Conservation (phyloP, 345 rosid genomes). For the sweet orange (Citrus sinensis) region DNA sequence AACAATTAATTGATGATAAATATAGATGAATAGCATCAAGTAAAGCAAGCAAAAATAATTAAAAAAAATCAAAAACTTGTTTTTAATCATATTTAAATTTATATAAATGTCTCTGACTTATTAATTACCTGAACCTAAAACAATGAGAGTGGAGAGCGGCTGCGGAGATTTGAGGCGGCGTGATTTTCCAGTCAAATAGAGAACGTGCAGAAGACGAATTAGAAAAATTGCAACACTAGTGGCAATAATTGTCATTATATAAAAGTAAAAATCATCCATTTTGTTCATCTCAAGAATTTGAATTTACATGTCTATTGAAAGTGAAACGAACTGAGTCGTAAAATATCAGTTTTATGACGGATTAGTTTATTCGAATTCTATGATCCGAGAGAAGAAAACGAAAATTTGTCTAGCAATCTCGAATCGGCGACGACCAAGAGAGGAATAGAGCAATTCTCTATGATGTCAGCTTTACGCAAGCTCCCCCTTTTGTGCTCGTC, state of each 20-base stretch:
- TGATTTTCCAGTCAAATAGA: constrained; percentile 43
- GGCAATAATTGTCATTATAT: neutral
- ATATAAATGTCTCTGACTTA: neutral
- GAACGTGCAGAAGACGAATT: neutral
- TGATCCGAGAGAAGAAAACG: neutral
- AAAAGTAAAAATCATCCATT: neutral
- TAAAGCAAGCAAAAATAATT: neutral
- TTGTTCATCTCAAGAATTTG: neutral
- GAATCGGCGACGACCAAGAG: neutral
- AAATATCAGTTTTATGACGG: neutral
- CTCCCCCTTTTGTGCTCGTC: too few species aligned
- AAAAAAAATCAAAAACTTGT: neutral
- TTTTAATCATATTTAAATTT: neutral
- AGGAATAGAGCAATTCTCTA: too few species aligned
- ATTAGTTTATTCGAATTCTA: neutral
- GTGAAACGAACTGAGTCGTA: neutral
- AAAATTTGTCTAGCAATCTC: neutral
- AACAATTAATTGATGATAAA: neutral
- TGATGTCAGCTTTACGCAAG: too few species aligned
- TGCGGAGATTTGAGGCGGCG: constrained; percentile 27
- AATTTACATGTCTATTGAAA: neutral
- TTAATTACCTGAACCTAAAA: constrained; percentile 61
- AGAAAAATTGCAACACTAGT: neutral
- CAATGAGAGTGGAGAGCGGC: constrained; percentile 46
- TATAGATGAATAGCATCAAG: neutral